Base-by-base conservation (phyloP, 208 protist genomes). In the Trypanosoma melophagium region DNA sequence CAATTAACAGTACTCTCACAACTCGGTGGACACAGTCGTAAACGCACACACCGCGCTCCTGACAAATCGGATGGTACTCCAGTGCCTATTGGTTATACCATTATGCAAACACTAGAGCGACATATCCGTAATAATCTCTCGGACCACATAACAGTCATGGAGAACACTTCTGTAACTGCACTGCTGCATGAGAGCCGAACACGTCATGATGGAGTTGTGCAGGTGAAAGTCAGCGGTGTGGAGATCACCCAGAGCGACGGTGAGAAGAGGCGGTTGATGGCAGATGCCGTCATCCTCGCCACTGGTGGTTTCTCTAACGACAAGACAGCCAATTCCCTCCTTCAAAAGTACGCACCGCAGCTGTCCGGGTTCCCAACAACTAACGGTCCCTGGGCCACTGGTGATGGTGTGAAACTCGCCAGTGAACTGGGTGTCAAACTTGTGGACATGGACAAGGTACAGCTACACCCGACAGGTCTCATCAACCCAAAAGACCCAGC, bases 381-480 rank as follows among this genome's bases (percentile, higher is more conserved):
- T 16, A 98, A 98, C 79, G 96, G 96, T 47, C 58, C 76, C 22
- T 95, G 71, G 21, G 81, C 88, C 44, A 91, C 80, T n/a, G 91
- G 91, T 65, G 89, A 95, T 59, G 88, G 88, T 50, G 85, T 94
- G 3, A 91, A 90, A 74, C 80, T 85, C 53, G 87, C 84, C 1
- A 66, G 76, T 35, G 52, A 78, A 21, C 66, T 97, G 38, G 90
- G 88, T 38, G 94, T 77, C 10, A 68, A 64, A 16, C 71, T 95
- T 49, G 83, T 97, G 24, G 87, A 98, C 70, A 96, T 98, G 92
- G 94, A 97, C 75, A 85, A 97, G 76, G 90, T 98, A 56, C 90
- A 96, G 73, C 77, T 99, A 14, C 97, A 99, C 68, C 97, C 97
- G n/a, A 99, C 97, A 25, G 94, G 91, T 21, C 94, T 99, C 25